Base-by-base conservation (phyloP, 1,284 basidiomycete species). In the Heterobasidion irregulare region DNA sequence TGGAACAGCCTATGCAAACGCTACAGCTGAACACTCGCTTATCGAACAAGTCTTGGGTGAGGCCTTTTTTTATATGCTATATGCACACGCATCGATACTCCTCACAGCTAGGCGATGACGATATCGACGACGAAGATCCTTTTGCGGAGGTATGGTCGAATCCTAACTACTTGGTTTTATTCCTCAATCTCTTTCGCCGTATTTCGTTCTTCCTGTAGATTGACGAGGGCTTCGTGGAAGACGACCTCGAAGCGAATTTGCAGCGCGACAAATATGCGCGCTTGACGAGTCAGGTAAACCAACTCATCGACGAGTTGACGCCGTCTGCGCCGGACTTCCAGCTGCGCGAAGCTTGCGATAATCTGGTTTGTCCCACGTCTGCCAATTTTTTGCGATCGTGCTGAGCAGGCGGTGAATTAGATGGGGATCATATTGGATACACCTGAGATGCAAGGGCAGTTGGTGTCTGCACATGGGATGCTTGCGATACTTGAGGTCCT, bases 401-500 rank as follows among this genome's bases (percentile, higher is more conserved):
- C 54, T 61, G 18, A 59, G 36, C 5, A 46, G 41, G 45, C 15
- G 45, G 12, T 54, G 32, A 8, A 35, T 19, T 50, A 95, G 94
- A 72, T 94, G 53, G 77, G 69, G 45, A 85, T 97, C 62, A 78
- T 97, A 59, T 77, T 83, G 45, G 91, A 93, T 52, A 80, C 85
- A 3, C 87, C 90, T n/a, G 94, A 95, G 63, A 91, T 97, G 80
- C 86, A 94, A 63, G 72, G 78, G 15, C 94, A 98, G 62, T 80
- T 98, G 45, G 89, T 98, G 10, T 86, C 87, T 12, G 87, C 89
- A 0, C 96, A 98, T 71, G 96, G 96, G 5, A 91, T 98, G 84
- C 76, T 98, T 7, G 92, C 94, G 0, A 89, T 98, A 55, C 72
- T 98, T 61, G 95, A 98, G 68, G 89, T 97, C 0, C 72, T 99